These are phyloP conservation scores for Hypomontagnella monticulosa DNA, from an alignment of 495 filamentous ascomycete species.

Conservation along the genomic window DNA sequence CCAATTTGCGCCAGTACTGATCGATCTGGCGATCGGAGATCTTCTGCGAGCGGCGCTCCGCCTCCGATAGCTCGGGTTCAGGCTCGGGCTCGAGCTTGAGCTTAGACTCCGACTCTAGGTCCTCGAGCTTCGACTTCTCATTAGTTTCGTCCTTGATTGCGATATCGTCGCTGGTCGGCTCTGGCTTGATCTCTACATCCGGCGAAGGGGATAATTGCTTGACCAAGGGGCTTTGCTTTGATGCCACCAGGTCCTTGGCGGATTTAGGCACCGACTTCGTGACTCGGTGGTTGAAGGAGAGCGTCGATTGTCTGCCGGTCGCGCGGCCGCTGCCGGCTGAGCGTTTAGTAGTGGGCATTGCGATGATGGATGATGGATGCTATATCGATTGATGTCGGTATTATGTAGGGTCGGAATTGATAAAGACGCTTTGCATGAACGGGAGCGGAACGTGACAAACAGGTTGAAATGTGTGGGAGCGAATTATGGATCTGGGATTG, in stretches of 20 bases:
- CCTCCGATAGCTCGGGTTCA: slow-evolving; percentile 52
- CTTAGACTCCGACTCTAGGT: slow-evolving; percentile 11
- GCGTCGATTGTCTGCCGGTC: slow-evolving; percentile 68
- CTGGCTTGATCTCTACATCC: slow-evolving; percentile 15
- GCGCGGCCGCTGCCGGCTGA: slow-evolving; percentile 56
- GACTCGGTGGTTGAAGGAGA: slow-evolving; percentile 79
- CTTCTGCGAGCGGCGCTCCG: slow-evolving; percentile 65
- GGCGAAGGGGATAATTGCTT: slow-evolving; percentile 36
- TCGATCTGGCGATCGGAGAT: slow-evolving; percentile 71
- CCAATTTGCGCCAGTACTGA: slow-evolving; percentile 76
- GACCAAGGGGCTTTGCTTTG: slow-evolving; percentile 40
- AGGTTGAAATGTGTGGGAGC: background rate
- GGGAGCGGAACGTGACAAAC: background rate
- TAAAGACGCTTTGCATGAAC: background rate
- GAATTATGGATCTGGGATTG: slow-evolving; percentile 15
- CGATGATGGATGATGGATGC: background rate
- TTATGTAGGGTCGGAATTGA: background rate
- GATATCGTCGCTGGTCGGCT: slow-evolving; percentile 32
- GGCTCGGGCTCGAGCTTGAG: slow-evolving; percentile 17
- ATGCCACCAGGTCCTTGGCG: slow-evolving; percentile 57
- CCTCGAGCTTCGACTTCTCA: slow-evolving; percentile 24
- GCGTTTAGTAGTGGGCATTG: slow-evolving; percentile 77
- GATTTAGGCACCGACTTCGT: slow-evolving; percentile 73
- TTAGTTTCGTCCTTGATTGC: slow-evolving; percentile 24
- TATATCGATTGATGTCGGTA: background rate